phyloP scores from a whole-genome alignment of 1,284 basidiomycete genomes.

The Ceratobasidium sp. region DNA sequence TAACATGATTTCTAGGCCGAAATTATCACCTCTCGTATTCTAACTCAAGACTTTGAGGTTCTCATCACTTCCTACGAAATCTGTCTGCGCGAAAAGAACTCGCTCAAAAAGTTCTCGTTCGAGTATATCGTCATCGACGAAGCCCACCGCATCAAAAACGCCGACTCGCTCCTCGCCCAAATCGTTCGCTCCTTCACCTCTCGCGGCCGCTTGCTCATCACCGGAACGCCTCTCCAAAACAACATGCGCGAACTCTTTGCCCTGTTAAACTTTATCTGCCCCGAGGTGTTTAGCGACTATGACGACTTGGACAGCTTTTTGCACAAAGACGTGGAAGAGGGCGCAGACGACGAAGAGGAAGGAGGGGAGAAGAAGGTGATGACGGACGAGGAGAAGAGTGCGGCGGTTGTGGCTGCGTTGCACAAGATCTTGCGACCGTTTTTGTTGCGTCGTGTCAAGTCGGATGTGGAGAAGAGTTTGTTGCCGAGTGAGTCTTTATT shows the following conservation, averaged over 20 bases:
- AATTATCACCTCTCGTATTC: slow-evolving; percentile 81
- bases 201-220: slow-evolving; percentile 92
- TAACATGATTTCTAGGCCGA: slow-evolving; percentile 63
- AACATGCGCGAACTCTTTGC: slow-evolving; percentile 98
- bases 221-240: slow-evolving; percentile 97
- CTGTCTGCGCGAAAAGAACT: slow-evolving; percentile 92
- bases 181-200: slow-evolving; percentile 94
- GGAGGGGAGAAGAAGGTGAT: slow-evolving; percentile 64
- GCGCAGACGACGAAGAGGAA: slow-evolving; percentile 51
- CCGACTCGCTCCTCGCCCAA: slow-evolving; percentile 95
- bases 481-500: slow-evolving; percentile 78
- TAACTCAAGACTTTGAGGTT: slow-evolving; percentile 93
- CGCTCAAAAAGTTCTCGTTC: slow-evolving; percentile 95
- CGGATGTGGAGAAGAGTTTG: slow-evolving; percentile 96
- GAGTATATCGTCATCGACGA: slow-evolving; percentile 99
- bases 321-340: slow-evolving; percentile 73
- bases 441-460: slow-evolving; percentile 93
- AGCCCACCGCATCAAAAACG: slow-evolving; percentile 99
- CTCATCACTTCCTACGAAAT: slow-evolving; percentile 98
- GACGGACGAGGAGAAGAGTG: slow-evolving; percentile 79
- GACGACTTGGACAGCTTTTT: slow-evolving; percentile 80
- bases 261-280: slow-evolving; percentile 93
- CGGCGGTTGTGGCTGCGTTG: slow-evolving; percentile 95
- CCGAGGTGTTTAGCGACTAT: slow-evolving; percentile 83
- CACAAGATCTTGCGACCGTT: slow-evolving; percentile 98